Base-by-base conservation (phyloP, 2,329 filamentous ascomycete genomes). In the Aspergillus carbonarius region DNA sequence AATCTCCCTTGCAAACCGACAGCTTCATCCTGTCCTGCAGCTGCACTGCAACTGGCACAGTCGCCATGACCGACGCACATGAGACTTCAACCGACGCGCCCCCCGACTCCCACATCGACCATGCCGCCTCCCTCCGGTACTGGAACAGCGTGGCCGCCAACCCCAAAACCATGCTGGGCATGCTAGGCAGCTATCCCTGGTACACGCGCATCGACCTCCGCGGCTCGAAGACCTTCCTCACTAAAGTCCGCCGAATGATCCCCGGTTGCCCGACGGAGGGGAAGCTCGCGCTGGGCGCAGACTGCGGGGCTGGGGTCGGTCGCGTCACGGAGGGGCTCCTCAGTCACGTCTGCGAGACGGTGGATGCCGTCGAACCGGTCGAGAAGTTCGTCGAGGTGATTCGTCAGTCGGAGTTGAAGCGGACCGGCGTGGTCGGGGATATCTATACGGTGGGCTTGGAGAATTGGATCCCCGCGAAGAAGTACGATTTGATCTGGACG, bases 291-390 rank as follows among this genome's bases (percentile, higher is more conserved):
- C 70, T 78, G n/a, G 83, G 78, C 2, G 82, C 82, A 13, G 85
- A 88, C 68, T 86, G 84, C 63, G 85, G 85, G 18, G 85, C 85
- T 0, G 85, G 93, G 0, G 96, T 96, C 58, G 93, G 93, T 0
- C 82, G 93, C 42, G 84, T 97, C 59, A 96, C 92, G 0, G 82
- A 88, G 58, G 90, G 89, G 0, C 81, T 97, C 4, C 80, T 97
- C n/a, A 76, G 88, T 27, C 80, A 85, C 23, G 78, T 93, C 1
- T 87, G 88, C n/a, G 78, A 85, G 15, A 77, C 81, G 2, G 88
- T 96, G 6, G 93, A 97, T 72, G 82, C 96, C 20, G 85, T 97
- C 32, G 93, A 97, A 78, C 93, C 93, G 0, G 85, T 96, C 18
- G 79, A 82, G 66, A 92, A 92, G 71, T 96, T 97, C 75, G 92